Conservation (phyloP, 116 monocot genomes). For the Phalaenopsis hybrid region DNA sequence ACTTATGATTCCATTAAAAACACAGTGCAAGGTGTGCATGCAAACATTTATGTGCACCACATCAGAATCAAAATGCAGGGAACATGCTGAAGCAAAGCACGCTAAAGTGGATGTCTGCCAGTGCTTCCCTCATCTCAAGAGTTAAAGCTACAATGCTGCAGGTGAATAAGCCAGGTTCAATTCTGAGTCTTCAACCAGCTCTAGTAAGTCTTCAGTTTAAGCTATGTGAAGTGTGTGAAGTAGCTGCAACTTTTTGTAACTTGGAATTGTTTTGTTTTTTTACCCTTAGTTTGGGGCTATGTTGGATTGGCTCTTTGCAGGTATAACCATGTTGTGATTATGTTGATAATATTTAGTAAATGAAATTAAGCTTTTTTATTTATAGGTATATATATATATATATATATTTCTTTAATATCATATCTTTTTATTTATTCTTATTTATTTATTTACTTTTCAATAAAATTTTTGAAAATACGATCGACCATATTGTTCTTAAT, state of each 20-base stretch:
- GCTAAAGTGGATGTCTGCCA: slow-evolving; percentile 49
- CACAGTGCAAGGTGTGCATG: slow-evolving; percentile 86
- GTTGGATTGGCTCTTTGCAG: background rate
- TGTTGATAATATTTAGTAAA: background rate
- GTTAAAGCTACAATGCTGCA: slow-evolving; percentile 6
- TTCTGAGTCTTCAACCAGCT: background rate
- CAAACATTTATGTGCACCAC: slow-evolving; percentile 85
- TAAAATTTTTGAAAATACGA: too few relatives aligned
- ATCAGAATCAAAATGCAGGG: slow-evolving; percentile 71
- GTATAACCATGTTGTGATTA: background rate
- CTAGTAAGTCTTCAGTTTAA: background rate
- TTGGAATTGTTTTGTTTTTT: too few relatives aligned
- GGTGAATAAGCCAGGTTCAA: background rate
- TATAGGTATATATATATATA: background rate
- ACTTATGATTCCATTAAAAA: background rate
- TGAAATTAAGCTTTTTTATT: background rate
- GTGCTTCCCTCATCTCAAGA: slow-evolving; percentile 73
- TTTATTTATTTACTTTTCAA: too few relatives aligned
- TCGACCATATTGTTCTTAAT: too few relatives aligned
- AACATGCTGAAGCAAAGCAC: slow-evolving; percentile 80
- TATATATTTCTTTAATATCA: too few relatives aligned
- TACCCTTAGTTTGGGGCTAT: too few relatives aligned
- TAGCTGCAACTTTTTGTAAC: too few relatives aligned
- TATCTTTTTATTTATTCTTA: too few relatives aligned
- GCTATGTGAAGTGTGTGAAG: background rate